A percentile compares a stretch with the other conserved stretches of the same genome.
These are phyloP conservation scores for Agarophyton chilense DNA, from an alignment of 23 red algal genomes.

Conservation along the genomic window DNA sequence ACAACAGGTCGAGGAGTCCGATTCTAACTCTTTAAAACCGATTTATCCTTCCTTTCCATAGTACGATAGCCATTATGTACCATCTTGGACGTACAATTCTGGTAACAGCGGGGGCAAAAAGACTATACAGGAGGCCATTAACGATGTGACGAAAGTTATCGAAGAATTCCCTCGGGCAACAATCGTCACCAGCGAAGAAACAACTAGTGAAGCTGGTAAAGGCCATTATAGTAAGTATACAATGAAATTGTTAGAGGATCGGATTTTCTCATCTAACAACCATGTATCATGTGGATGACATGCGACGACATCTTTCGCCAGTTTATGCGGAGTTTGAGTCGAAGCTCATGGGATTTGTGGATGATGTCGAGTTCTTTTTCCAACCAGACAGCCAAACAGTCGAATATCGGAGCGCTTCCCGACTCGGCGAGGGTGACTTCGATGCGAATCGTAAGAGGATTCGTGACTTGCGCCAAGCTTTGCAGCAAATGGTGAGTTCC, in stretches of 20 bases:
- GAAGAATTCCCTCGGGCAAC: conserved; percentile 51
- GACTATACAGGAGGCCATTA: conserved; percentile 56
- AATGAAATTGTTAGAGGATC: not conserved
- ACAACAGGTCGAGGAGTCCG: not conserved
- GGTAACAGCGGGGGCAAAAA: not conserved
- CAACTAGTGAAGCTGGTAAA: conserved; percentile 43
- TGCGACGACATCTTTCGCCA: not conserved
- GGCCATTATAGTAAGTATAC: conserved; percentile 70
- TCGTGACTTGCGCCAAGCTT: conserved; percentile 62
- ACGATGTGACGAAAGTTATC: conserved; percentile 59
- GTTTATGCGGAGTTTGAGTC: conserved; percentile 62
- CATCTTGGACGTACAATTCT: conserved; percentile 70
- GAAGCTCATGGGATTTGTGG: conserved; percentile 71
- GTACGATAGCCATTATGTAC: conserved; percentile 73
- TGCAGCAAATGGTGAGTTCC: conserved; percentile 56
- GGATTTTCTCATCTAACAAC: not conserved
- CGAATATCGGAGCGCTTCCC: conserved; percentile 73
- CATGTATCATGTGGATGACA: not conserved
- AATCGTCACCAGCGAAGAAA: conserved; percentile 52
- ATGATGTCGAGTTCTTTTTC: conserved; percentile 84
- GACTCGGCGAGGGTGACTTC: conserved; percentile 65
- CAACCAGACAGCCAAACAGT: conserved; percentile 61
- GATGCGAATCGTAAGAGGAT: conserved; percentile 78
- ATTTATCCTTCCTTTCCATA: not conserved
- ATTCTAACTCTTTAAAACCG: conserved; percentile 1